Evolutionary conservation across 805 yeast genomes (phyloP).

Genomic region (Candida golubevii): DNA sequence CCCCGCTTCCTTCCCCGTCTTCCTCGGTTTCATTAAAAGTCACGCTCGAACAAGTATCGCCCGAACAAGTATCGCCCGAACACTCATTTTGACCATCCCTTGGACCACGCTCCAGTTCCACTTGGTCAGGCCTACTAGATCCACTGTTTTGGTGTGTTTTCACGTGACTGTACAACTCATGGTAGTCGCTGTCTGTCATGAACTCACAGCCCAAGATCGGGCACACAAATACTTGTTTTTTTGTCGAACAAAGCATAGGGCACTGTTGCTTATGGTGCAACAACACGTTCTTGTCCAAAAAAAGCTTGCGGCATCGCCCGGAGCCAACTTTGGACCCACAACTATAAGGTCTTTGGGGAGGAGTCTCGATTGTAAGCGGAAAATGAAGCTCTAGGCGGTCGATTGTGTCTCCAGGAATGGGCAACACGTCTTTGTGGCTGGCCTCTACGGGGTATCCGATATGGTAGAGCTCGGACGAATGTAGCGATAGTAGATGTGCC

Average conservation of each 20-base stretch:
- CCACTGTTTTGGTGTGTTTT: conserved; percentile 1
- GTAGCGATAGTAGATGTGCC: conserved; percentile 10
- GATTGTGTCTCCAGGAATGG: conserved; percentile 11
- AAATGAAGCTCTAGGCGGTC: conserved; percentile 15
- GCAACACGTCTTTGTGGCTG: background rate
- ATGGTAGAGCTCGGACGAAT: conserved; percentile 9
- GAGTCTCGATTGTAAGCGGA: conserved; percentile 11
- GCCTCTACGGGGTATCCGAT: conserved; percentile 16
- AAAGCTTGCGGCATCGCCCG: conserved; percentile 10
- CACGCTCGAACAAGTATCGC: too few species aligned
- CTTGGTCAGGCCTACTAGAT: too few species aligned
- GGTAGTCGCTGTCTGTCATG: conserved; percentile 27
- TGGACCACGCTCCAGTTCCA: too few species aligned
- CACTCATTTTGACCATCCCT: too few species aligned
- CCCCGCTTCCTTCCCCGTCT: too few species aligned
- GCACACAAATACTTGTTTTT: conserved; percentile 31
- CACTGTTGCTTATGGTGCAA: conserved; percentile 13
- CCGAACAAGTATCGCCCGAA: too few species aligned
- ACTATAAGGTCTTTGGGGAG: conserved; percentile 5
- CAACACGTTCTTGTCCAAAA: conserved; percentile 20
- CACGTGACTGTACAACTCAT: conserved; percentile 9
- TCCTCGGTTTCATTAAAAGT: too few species aligned
- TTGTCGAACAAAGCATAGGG: conserved; percentile 24
- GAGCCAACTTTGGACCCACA: conserved; percentile 1
- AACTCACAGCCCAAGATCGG: conserved; percentile 40